These are phyloP conservation scores for Bombardia bombarda DNA, from an alignment of 495 filamentous ascomycete species.

Conservation along the genomic window DNA sequence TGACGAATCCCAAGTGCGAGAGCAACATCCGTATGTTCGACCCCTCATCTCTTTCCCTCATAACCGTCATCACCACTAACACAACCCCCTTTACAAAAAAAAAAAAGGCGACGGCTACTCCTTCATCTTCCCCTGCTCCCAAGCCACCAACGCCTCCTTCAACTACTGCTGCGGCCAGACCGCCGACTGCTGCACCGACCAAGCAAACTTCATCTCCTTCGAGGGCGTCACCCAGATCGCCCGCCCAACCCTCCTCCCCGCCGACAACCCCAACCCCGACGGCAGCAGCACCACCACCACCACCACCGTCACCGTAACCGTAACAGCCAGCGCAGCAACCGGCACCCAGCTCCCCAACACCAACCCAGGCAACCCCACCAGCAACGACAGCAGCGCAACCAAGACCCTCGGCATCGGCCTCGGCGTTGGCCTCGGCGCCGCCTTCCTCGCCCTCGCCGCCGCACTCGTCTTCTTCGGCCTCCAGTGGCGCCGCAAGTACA, in stretches of 20 bases:
- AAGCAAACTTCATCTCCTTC: constrained; percentile 1
- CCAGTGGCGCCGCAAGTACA: not conserved
- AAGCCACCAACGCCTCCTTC: constrained; percentile 6
- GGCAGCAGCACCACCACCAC: not conserved
- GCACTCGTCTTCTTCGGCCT: not conserved
- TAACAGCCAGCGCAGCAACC: not conserved
- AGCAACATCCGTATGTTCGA: constrained; percentile 3
- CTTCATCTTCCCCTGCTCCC: constrained; percentile 5
- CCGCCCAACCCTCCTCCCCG: constrained; percentile 1
- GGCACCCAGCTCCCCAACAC: not conserved
- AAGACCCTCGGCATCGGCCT: constrained; percentile 1
- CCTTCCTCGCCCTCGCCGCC: not conserved
- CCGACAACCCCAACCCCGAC: not conserved
- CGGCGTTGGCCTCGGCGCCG: not conserved
- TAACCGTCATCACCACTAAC: not conserved
- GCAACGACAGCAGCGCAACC: not conserved
- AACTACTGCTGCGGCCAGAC: constrained; percentile 11
- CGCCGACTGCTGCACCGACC: constrained; percentile 6
- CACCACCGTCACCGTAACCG: not conserved
- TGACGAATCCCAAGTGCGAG: constrained; percentile 1
- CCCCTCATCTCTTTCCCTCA: not conserved
- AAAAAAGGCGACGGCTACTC: constrained; percentile 2
- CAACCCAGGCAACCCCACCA: not conserved
- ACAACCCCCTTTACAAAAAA: not conserved
- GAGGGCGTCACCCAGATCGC: constrained; percentile 3